Base-by-base conservation (phyloP, 345 rosid species). In the Jatropha curcas region DNA sequence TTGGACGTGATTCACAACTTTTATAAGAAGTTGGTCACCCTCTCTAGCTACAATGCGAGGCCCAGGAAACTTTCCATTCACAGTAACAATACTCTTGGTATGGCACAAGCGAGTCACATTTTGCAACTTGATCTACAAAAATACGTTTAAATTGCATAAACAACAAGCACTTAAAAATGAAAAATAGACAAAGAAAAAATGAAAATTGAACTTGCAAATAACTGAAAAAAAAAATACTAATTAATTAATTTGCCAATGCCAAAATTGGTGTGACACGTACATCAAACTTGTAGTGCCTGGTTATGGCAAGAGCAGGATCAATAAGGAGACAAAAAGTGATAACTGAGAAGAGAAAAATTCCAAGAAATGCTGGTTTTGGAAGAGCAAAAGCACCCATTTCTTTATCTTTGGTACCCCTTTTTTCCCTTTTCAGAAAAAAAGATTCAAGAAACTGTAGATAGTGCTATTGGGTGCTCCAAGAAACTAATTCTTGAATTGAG, bases 301-400 rank as follows among this genome's bases (percentile, higher is more conserved):
- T 73, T n/a, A 35, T 28, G 70, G 52, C 63, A 72, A 72, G 45
- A 9, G 57, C 67, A n/a, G 67, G 66, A 37, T 45, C 37, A 35
- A 53, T 55, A 13, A 75, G 41, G 60, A n/a, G 27, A 46, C 51
- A 50, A 46, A 60, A 50, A 27, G 61, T 50, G 33, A 52, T 10
- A 7, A 60, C 33, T 27, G 52, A 51, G 67, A 71, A 65, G 34
- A 71, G 60, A 48, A 58, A 55, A 33, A 51, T 53, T 46, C 64
- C 71, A 41, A 71, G 43, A 39, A 68, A 31, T 53, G 78, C 7
- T 58, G 80, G 22, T 53, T 71, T 63, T 79, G 80, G 80, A 74
- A 77, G 71, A 77, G 67, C 22, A 70, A 72, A 76, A 76, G 82
- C 62, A 55, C 73, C 83, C 73, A 86, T 74, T 43, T 28, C 37